phyloP scores from a whole-genome alignment of 1,139 yeast species.

The Nadsonia commutata region DNA sequence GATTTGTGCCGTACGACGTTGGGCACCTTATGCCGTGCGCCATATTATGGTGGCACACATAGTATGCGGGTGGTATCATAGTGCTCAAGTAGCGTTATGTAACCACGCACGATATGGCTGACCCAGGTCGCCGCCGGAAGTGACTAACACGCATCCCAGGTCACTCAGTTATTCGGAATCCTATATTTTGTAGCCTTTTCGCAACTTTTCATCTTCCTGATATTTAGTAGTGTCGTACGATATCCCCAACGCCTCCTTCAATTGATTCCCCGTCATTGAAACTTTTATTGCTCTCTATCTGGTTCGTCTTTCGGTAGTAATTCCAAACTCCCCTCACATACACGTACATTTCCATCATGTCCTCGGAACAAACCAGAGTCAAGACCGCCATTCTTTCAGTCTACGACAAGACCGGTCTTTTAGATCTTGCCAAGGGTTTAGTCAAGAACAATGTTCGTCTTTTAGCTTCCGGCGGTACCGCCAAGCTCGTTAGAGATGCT shows the following conservation, averaged over 20 bases:
- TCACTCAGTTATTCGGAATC: too few species aligned
- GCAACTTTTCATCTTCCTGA: background rate
- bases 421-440: slow-evolving; percentile 92
- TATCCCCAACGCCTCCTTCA: background rate
- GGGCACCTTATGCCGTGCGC: background rate
- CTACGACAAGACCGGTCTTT: slow-evolving; percentile 89
- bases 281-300: background rate
- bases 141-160: too few species aligned
- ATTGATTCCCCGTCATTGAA: background rate
- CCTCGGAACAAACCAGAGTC: slow-evolving; percentile 1
- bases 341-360: background rate
- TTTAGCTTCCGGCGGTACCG: slow-evolving; percentile 96
- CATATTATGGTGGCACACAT: background rate
- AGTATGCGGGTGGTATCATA: background rate
- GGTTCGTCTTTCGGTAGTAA: background rate
- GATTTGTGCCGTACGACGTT: background rate
- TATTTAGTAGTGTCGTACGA: background rate
- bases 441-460: slow-evolving; percentile 77
- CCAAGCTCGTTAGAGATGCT: slow-evolving; percentile 85
- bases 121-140: too few species aligned
- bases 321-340: background rate
- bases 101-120: too few species aligned
- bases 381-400: slow-evolving; percentile 93
- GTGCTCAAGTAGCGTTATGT: slow-evolving; percentile 2
- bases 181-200: too few species aligned